Base-by-base conservation (phyloP, 2,329 filamentous ascomycete genomes). In the Trichoderma sp. region DNA sequence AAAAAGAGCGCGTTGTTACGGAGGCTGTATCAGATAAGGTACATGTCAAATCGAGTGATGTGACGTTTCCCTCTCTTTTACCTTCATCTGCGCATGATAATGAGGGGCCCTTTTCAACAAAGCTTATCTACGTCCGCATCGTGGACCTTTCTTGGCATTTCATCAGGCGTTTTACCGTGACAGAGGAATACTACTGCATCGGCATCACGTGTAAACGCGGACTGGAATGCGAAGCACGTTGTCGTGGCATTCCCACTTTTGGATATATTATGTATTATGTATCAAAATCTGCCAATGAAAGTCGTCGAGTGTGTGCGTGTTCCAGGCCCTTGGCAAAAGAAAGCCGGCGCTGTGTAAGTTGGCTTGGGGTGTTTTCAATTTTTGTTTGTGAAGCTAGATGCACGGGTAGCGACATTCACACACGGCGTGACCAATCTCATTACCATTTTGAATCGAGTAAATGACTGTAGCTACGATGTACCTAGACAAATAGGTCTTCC, bases 201-300 rank as follows among this genome's bases (percentile, higher is more conserved):
- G 21, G n/a, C 11, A 49, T 24, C 47, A 49, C 47, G 47, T 49
- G 47, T 49, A 10, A 24, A 21, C n/a, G 14, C 4, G 16, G 27
- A 37, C 47, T 53, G 60, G 60, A 63, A 63, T 63, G 37, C 43
- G 37, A 63, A 27, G 52, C 47, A 52, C 47, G 29, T 16, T 33
- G 24, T 33, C 52, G 24, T 16, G 52, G 3, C 52, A 55, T 55
- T 64, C 31, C 60, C 43, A 43, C 7, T 16, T 13, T 35, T 35
- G 40, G 0, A n/a, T 24, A 2, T 49, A 49, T 49, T 11, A 10
- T 21, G 8, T 49, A 49, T 49, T 11, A 10, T 21, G 8, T 13
- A 49, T 10, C 21, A 11, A 49, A n/a, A 33, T 1, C n/a, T 4
- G n/a, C 8, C 47, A 21, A 11, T 21, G 47, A 24, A 43, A 19